Conservation (phyloP, 805 yeast species). For the Cyberlindnera euphorbiae region DNA sequence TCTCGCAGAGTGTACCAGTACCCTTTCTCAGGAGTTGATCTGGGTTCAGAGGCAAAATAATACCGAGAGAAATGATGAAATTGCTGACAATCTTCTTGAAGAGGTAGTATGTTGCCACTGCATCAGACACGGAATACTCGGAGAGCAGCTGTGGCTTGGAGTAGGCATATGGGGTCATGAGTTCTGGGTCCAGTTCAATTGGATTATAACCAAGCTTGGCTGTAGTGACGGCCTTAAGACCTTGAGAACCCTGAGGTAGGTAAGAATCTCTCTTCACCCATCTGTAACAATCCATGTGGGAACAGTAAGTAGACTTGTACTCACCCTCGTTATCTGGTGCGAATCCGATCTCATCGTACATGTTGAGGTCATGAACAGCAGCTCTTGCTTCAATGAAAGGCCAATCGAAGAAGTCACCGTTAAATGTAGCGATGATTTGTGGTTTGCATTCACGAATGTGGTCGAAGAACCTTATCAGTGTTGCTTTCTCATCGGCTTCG, state of each 20-base stretch:
- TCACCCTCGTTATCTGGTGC: constrained; percentile 86
- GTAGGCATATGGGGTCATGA: constrained; percentile 96
- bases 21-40: constrained; percentile 96
- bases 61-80: constrained; percentile 90
- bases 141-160: constrained; percentile 90
- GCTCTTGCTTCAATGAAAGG: constrained; percentile 94
- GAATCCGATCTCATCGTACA: constrained; percentile 93
- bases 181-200: constrained; percentile 92
- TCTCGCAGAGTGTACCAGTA: constrained; percentile 97
- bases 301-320: constrained; percentile 87
- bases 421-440: constrained; percentile 95
- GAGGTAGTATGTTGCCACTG: constrained; percentile 95
- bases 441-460: constrained; percentile 87
- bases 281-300: constrained; percentile 94
- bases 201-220: constrained; percentile 96
- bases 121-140: constrained; percentile 98
- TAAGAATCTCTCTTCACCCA: constrained; percentile 99
- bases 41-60: constrained; percentile 92
- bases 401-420: constrained; percentile 99
- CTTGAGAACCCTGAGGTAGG: constrained; percentile 97
- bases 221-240: constrained; percentile 95
- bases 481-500: constrained; percentile 76
- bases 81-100: constrained; percentile 98
- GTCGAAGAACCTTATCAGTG: constrained; percentile 75
- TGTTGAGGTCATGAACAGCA: constrained; percentile 72